Evolutionary conservation across 768 basidiomycete species (phyloP).

Genomic region (Clavaria fumosa): DNA sequence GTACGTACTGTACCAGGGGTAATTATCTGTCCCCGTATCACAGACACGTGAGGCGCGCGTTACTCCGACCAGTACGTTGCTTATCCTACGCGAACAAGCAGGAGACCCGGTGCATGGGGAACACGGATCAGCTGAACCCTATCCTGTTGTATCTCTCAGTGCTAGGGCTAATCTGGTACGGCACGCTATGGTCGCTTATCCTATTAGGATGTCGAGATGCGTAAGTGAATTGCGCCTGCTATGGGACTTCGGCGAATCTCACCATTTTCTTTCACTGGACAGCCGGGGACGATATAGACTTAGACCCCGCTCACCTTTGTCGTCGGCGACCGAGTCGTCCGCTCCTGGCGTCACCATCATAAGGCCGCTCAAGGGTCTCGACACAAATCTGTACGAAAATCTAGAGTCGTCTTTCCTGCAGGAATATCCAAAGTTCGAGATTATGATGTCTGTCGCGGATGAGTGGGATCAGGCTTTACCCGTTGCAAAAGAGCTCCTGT

Average conservation of each 20-base stretch:
- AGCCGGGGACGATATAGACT: constrained; percentile 67
- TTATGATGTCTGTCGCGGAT: constrained; percentile 84
- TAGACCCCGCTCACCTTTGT: constrained; percentile 45
- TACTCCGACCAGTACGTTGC: no score
- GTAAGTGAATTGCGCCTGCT: no score
- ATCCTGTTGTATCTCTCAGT: constrained; percentile 18
- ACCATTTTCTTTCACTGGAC: constrained; percentile 7
- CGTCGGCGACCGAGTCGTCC: constrained; percentile 27
- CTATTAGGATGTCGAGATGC: constrained; percentile 53
- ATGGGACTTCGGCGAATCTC: no score
- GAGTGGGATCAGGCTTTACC: constrained; percentile 77
- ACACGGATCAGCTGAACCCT: no score
- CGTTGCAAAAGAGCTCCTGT: constrained; percentile 62
- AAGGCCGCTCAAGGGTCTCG: constrained; percentile 87
- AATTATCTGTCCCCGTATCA: no score
- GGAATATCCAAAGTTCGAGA: constrained; percentile 84
- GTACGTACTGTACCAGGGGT: no score
- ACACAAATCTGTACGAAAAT: constrained; percentile 92
- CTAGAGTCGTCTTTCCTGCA: constrained; percentile 86
- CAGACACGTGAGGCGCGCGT: no score
- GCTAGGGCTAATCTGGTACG: constrained; percentile 45
- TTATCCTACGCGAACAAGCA: no score
- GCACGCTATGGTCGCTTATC: constrained; percentile 45
- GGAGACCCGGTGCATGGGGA: no score
- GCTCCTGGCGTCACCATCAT: constrained; percentile 88